Evolutionary conservation across 768 basidiomycete genomes (phyloP).

Genomic region (Leucogyrophana mollusca): DNA sequence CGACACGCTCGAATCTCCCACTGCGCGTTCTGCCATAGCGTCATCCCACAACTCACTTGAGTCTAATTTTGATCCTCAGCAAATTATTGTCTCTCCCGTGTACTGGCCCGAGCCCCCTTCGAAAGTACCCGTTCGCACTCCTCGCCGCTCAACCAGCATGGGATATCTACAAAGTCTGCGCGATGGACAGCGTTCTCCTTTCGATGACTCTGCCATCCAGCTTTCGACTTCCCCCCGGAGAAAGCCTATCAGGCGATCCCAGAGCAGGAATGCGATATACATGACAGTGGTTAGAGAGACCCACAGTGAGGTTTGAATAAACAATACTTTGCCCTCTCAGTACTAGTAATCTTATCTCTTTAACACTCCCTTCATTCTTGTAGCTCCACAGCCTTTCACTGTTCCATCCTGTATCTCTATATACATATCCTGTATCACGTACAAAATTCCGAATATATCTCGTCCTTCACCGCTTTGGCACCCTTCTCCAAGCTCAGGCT

Average conservation of each 20-base stretch:
- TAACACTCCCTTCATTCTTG: no score
- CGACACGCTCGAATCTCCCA: constrained; percentile 23
- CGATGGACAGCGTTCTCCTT: constrained; percentile 1
- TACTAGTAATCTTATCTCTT: no score
- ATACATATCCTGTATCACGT: neutral
- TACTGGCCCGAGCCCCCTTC: constrained; percentile 23
- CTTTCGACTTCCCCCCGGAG: neutral
- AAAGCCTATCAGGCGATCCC: neutral
- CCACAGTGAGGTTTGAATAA: neutral
- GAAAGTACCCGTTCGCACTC: constrained; percentile 9
- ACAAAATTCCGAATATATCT: no score
- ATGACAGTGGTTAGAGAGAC: constrained; percentile 47
- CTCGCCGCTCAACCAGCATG: constrained; percentile 8
- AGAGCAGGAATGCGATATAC: constrained; percentile 32
- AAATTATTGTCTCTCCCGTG: constrained; percentile 6
- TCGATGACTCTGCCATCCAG: neutral
- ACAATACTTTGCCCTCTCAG: no score
- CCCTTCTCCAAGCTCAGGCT: no score
- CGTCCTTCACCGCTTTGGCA: no score
- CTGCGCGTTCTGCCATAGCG: constrained; percentile 16
- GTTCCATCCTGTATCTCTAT: neutral
- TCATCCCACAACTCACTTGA: constrained; percentile 32
- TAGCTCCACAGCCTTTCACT: no score
- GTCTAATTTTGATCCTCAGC: constrained; percentile 22
- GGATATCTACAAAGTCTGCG: constrained; percentile 1